phyloP scores from a whole-genome alignment of 2,329 filamentous ascomycete genomes.

The Penicillium concentricum region DNA sequence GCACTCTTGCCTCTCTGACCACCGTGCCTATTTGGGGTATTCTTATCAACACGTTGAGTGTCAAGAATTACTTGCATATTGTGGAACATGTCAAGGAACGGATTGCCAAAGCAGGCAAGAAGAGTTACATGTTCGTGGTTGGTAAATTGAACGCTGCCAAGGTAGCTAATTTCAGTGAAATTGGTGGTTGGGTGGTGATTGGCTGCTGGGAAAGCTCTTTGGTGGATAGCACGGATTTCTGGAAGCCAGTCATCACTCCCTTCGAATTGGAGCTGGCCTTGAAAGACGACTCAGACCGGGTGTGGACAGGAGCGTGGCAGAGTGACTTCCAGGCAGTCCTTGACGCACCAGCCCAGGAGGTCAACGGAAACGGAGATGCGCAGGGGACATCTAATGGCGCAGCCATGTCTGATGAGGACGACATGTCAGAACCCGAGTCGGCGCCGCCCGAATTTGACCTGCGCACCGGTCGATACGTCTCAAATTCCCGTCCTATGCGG shows the following conservation, averaged over 20 bases:
- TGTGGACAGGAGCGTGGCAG: constrained; percentile 88
- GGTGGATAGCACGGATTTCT: constrained; percentile 86
- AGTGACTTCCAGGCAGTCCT: constrained; percentile 76
- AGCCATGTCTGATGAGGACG: constrained; percentile 46
- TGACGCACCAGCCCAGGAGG: constrained; percentile 31
- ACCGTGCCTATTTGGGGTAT: constrained; percentile 87
- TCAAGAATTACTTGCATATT: constrained; percentile 83
- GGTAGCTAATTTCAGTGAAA: constrained; percentile 91
- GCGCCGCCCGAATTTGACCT: constrained; percentile 87
- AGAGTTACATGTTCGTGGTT: constrained; percentile 93
- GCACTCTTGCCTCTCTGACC: constrained; percentile 74
- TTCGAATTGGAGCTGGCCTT: constrained; percentile 85
- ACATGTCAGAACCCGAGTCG: constrained; percentile 68
- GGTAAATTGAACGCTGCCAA: constrained; percentile 96
- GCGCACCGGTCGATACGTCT: constrained; percentile 78
- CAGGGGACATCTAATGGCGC: constrained; percentile 25
- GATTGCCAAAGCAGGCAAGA: constrained; percentile 81
- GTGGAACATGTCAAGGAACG: constrained; percentile 69
- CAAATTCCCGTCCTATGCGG: constrained; percentile 60
- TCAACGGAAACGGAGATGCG: constrained; percentile 24
- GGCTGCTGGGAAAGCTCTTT: constrained; percentile 97
- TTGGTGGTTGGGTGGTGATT: constrained; percentile 95
- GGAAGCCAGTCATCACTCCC: constrained; percentile 86
- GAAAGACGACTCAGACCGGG: constrained; percentile 68
- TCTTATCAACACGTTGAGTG: constrained; percentile 89